Evolutionary conservation across 2,329 filamentous ascomycete genomes (phyloP), one percentile per base, ranked within the genome.

Genomic region (Ampelomyces quisqualis): DNA sequence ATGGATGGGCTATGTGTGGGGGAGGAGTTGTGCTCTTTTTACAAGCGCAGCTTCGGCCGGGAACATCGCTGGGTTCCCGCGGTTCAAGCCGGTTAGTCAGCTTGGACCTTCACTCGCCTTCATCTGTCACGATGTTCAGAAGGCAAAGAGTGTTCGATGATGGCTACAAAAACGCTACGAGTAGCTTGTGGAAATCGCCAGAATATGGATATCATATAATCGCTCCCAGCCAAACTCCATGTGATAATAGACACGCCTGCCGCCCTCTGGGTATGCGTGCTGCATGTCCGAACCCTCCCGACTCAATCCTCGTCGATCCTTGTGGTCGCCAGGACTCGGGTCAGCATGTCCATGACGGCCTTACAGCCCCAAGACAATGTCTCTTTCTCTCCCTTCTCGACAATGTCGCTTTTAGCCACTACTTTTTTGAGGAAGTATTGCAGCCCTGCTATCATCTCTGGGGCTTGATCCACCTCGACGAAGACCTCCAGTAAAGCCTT

Each of bases 361-460:
- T 61, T 61, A 45, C 70, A 74, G 2, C 70, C 75, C 60, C 69
- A 70, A 45, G 59, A 65, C 2, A 84, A 69, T 10, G 73, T 65
- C 40, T 76, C 77, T 50, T 66, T 71, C 53, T 84, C 80, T 32
- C 70, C 68, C 43, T 72, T 73, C 22, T 69, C 69, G 4, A 68
- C 68, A 20, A 74, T 63, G 3, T 81, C 79, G 1, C 84, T 85
- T 63, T 83, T 86, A 4, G 79, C 74, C 11, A 96, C 77, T 30
- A 85, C 79, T 64, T 86, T 90, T 59, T 81, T 80, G 37, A 97
- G 60, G 61, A 95, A 93, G 67, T 85, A 94, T 47, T 86, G 82
- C 51, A 96, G 60, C 0, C 88, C 87, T 40, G 80, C 80, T 4
- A 84, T 81, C 47, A 96, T 77, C 42, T 84, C 79, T 0, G 83